A percentile compares a stretch with the other conserved stretches of the same genome.
These are phyloP conservation scores for Aspergillus neotritici DNA, from an alignment of 2,329 filamentous ascomycete genomes.

Conservation along the genomic window DNA sequence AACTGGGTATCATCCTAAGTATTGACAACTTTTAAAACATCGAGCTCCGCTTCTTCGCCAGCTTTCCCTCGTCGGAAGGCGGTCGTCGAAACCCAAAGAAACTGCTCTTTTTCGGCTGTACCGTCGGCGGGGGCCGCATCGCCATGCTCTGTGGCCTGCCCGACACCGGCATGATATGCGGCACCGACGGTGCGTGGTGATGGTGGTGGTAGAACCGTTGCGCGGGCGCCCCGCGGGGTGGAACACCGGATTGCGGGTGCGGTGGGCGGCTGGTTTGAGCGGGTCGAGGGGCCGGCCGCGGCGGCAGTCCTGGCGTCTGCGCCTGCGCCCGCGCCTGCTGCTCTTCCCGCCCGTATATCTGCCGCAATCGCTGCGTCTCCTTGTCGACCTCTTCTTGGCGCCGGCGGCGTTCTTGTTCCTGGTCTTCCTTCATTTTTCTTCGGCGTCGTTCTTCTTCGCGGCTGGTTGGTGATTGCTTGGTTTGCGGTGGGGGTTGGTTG, in stretches of 20 bases:
- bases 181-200: slow-evolving; percentile 8
- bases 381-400: slow-evolving; percentile 57
- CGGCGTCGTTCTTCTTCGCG: slow-evolving; percentile 48
- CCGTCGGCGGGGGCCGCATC: slow-evolving; percentile 3
- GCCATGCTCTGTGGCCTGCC: slow-evolving; percentile 6
- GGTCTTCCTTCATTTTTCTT: slow-evolving; percentile 48
- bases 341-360: slow-evolving; percentile 49
- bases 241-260: slow-evolving; percentile 9
- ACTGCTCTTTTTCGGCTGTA: slow-evolving; percentile 40
- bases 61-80: slow-evolving; percentile 31
- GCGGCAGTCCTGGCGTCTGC: slow-evolving; percentile 19
- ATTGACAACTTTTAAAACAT: slow-evolving; percentile 33
- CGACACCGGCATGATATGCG: slow-evolving; percentile 9
- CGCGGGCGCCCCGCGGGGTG: slow-evolving; percentile 3
- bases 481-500: slow-evolving; percentile 8
- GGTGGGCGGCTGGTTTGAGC: slow-evolving; percentile 6
- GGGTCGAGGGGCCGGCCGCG: slow-evolving; percentile 13
- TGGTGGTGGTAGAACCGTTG: slow-evolving; percentile 13
- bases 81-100: slow-evolving; percentile 41
- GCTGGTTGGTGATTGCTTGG: slow-evolving; percentile 6
- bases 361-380: slow-evolving; percentile 68
- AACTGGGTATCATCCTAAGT: slow-evolving; percentile 16
- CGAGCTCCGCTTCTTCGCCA: slow-evolving; percentile 44
- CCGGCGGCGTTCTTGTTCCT: slow-evolving; percentile 47
- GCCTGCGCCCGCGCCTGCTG: slow-evolving; percentile 24